Percentiles rank a stretch among this genome's conserved stretches.
These are phyloP conservation scores for Martensiomyces pterosporus DNA, from an alignment of 192 early-diverging fungal genomes.

Conservation along the genomic window DNA sequence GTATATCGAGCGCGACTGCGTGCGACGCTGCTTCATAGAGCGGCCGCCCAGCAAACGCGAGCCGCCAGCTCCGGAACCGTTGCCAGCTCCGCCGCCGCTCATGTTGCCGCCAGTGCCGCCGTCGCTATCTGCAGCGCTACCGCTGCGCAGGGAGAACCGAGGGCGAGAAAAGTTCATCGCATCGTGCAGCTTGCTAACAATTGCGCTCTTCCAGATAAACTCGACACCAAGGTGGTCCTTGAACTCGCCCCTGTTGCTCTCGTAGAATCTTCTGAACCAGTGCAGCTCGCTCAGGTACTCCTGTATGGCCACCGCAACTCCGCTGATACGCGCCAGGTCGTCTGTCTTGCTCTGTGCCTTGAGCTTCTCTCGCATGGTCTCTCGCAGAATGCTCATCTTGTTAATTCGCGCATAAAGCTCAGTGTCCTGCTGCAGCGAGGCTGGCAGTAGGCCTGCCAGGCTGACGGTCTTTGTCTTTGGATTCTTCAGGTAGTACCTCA, in stretches of 20 bases:
- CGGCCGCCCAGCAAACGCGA: conserved; percentile 21
- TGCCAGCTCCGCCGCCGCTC: conserved; percentile 1
- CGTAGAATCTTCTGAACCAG: conserved; percentile 39
- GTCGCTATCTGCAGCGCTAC: conserved; percentile 14
- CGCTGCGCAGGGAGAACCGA: conserved; percentile 13
- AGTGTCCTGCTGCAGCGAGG: conserved; percentile 40
- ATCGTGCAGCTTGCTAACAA: conserved; percentile 32
- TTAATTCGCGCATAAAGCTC: conserved; percentile 35
- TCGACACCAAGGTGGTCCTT: conserved; percentile 32
- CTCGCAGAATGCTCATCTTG: conserved; percentile 41
- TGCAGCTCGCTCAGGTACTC: conserved; percentile 41
- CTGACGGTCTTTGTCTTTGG: conserved; percentile 45
- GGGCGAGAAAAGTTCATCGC: conserved; percentile 17
- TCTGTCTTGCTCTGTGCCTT: conserved; percentile 44
- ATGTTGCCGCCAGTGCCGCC: conserved; percentile 13
- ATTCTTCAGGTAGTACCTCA: conserved; percentile 38
- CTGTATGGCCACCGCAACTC: conserved; percentile 24
- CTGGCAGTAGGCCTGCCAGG: conserved; percentile 26
- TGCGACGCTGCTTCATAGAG: conserved; percentile 32
- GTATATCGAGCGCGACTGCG: conserved; percentile 42
- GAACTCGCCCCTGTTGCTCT: conserved; percentile 26
- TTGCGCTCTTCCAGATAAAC: conserved; percentile 51
- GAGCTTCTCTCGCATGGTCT: conserved; percentile 44
- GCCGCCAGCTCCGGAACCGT: conserved; percentile 2
- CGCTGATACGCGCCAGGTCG: conserved; percentile 25